phyloP scores from a whole-genome alignment of 805 yeast species.

The Metschnikowia vanudenii region DNA sequence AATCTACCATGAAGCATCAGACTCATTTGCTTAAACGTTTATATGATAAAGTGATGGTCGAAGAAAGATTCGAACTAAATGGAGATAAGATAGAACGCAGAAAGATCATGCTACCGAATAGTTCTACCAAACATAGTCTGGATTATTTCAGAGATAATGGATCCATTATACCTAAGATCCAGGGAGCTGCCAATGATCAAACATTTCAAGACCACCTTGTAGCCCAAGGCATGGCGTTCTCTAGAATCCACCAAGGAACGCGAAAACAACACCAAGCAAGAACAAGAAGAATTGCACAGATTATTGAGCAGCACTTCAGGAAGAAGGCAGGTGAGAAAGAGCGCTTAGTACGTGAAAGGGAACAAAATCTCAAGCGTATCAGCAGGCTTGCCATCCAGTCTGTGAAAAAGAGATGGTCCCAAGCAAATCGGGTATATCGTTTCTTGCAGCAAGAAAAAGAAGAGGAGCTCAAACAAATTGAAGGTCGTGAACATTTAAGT shows the following conservation, averaged over 20 bases:
- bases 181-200: conserved; percentile 39
- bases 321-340: conserved; percentile 88
- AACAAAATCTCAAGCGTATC: conserved; percentile 61
- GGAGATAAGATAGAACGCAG: conserved; percentile 50
- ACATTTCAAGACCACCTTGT: conserved; percentile 73
- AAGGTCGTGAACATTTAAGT: conserved; percentile 83
- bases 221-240: conserved; percentile 69
- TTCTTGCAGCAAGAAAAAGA: conserved; percentile 73
- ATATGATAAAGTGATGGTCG: conserved; percentile 36
- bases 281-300: conserved; percentile 52
- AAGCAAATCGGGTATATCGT: conserved; percentile 79
- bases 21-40: conserved; percentile 46
- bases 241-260: conserved; percentile 66
- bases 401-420: conserved; percentile 85
- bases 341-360: conserved; percentile 70
- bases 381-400: conserved; percentile 83
- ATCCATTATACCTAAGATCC: conserved; percentile 40
- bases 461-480: conserved; percentile 73
- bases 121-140: conserved; percentile 37
- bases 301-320: conserved; percentile 85
- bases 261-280: conserved; percentile 63
- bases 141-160: conserved; percentile 50
- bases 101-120: conserved; percentile 45
- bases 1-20: conserved; percentile 55
- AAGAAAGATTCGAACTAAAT: conserved; percentile 39